phyloP scores from a whole-genome alignment of 2,329 filamentous ascomycete genomes.

The Tolypocladium nubicola region DNA sequence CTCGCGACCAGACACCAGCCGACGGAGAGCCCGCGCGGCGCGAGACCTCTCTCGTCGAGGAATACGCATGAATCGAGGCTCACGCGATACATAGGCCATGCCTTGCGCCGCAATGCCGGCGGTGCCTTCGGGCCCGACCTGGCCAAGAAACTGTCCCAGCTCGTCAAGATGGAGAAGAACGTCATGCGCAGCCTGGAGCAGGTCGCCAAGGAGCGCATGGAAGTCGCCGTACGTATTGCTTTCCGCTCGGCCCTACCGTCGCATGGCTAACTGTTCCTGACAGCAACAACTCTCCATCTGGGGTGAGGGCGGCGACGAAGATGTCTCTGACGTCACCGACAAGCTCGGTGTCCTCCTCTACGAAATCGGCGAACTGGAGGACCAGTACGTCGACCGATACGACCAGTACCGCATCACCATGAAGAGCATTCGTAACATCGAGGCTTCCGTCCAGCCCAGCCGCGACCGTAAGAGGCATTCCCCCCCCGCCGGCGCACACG shows the following conservation, averaged over 20 bases:
- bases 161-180: conserved; percentile 99
- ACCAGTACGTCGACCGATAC: conserved; percentile 97
- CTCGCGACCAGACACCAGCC: neutral
- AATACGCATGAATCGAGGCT: neutral
- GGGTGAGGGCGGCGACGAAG: conserved; percentile 92
- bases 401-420: conserved; percentile 99
- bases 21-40: neutral
- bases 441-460: conserved; percentile 95
- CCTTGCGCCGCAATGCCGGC: conserved; percentile 61
- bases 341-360: conserved; percentile 97
- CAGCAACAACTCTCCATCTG: conserved; percentile 98
- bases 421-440: conserved; percentile 98
- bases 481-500: neutral
- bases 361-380: conserved; percentile 95
- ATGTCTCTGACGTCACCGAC: conserved; percentile 97
- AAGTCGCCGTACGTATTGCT: conserved; percentile 70
- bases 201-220: conserved; percentile 93
- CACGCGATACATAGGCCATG: conserved; percentile 39
- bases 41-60: neutral
- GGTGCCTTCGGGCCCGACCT: conserved; percentile 77
- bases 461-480: conserved; percentile 66
- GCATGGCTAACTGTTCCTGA: neutral
- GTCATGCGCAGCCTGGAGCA: conserved; percentile 97
- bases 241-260: neutral
- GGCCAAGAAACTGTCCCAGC: conserved; percentile 91